Conservation (phyloP, 352 stramenopile genomes). For the Phytophthora macrochlamydospora region DNA sequence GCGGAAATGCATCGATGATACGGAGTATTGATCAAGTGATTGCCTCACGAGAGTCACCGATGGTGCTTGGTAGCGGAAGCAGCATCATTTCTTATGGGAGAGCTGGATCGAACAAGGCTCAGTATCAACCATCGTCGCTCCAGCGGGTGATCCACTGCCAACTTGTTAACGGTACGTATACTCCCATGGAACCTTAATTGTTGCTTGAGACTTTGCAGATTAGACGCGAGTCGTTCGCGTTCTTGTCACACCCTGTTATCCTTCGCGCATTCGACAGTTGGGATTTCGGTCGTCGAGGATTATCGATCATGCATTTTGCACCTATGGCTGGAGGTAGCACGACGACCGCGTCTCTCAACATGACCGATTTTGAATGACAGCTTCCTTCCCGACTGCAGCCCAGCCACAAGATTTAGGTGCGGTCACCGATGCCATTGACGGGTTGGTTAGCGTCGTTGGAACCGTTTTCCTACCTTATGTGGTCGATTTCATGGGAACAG, state of each 20-base stretch:
- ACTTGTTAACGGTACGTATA: background rate
- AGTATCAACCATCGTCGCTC: background rate
- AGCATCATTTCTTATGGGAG: too few species aligned
- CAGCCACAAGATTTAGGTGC: background rate
- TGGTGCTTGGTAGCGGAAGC: too few species aligned
- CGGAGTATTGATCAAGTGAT: too few species aligned
- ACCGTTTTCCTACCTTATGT: constrained; percentile 4
- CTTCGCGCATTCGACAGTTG: constrained; percentile 5
- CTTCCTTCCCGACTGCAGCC: background rate
- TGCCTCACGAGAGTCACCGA: too few species aligned
- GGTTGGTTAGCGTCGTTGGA: background rate
- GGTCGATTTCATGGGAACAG: background rate
- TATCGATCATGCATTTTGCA: constrained; percentile 19
- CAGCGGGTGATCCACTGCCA: background rate
- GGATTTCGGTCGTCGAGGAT: constrained; percentile 12
- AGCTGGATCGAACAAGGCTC: background rate
- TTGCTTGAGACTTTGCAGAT: constrained; percentile 16
- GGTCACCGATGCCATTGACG: constrained; percentile 15
- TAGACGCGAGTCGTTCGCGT: constrained; percentile 14
- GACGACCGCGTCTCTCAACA: constrained; percentile 1
- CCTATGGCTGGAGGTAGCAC: background rate
- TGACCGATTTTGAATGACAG: constrained; percentile 10
- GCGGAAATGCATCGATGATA: too few species aligned
- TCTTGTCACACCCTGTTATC: constrained; percentile 8
- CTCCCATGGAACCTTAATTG: background rate